These are phyloP conservation scores for Wickerhamiella slavikovae DNA, from an alignment of 805 yeast species.

Conservation along the genomic window DNA sequence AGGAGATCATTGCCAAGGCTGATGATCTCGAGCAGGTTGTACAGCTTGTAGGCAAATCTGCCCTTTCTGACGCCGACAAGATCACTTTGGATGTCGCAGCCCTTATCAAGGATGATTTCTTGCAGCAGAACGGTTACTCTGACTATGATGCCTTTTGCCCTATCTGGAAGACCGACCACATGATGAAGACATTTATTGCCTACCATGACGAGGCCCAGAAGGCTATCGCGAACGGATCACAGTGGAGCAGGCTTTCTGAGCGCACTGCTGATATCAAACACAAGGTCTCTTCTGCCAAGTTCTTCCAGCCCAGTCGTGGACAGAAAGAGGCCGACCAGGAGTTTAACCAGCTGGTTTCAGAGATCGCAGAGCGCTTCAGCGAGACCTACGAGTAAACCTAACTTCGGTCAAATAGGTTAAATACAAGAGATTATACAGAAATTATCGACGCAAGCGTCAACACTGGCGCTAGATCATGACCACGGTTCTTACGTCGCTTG, in stretches of 20 bases:
- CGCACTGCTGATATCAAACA: constrained; percentile 83
- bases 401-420: constrained; percentile 1
- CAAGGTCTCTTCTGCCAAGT: constrained; percentile 82
- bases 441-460: no score
- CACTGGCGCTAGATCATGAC: no score
- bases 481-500: no score
- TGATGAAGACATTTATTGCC: constrained; percentile 88
- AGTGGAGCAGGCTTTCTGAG: constrained; percentile 83
- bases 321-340: constrained; percentile 54
- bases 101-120: constrained; percentile 89
- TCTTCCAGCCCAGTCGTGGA: constrained; percentile 89
- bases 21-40: constrained; percentile 98
- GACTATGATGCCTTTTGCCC: constrained; percentile 98
- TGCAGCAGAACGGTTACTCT: constrained; percentile 98
- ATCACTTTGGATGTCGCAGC: constrained; percentile 84
- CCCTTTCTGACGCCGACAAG: constrained; percentile 89
- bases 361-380: constrained; percentile 77
- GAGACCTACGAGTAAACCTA: constrained; percentile 66
- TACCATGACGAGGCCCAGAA: constrained; percentile 96
- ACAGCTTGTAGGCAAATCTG: constrained; percentile 96
- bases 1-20: constrained; percentile 87
- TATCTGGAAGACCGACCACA: constrained; percentile 93
- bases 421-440: not conserved
- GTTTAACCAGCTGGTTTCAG: constrained; percentile 53
- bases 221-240: constrained; percentile 82